Evolutionary conservation across 352 stramenopile species (phyloP), one percentile per base, ranked within the genome.

Genomic region (Thalassiosira exigua): DNA sequence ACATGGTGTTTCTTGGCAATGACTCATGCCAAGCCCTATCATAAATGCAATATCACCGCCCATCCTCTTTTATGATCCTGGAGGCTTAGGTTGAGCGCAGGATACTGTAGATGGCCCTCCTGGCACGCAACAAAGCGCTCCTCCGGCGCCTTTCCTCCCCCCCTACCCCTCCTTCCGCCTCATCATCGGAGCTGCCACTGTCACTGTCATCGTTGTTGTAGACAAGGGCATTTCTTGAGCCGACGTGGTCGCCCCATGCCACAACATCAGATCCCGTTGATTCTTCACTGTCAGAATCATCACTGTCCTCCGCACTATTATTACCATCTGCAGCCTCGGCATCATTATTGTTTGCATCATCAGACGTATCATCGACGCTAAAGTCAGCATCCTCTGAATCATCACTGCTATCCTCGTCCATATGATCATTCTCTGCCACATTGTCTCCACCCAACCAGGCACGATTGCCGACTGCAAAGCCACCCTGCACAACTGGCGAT

Each of bases 181-280:
- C n/a, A 29, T 70, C 62, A 33, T 70, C 60, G 24, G 30, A 30
- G 39, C 81, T 58, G 48, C 58, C 48, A 22, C 71, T 65, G 11
- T 82, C 74, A 5, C 70, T 64, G 21, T 76, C 70, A 59, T 87
- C 83, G 7, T 69, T 79, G 41, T 84, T 73, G 60, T 75, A 88
- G 32, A 44, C 50, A 44, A 91, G 87, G n/a, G 58, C 46, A 44
- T 66, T 67, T n/a, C 59, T 48, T 14, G 50, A 46, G 21, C 51
- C 50, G 26, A 75, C 70, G 46, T 79, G 61, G 57, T 74, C 70
- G 12, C 60, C 60, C 60, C 70, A 73, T 21, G 52, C 46, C 26
- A 41, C 52, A 32, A 33, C 57, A 30, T 48, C 52, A 21, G 70
- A 73, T 33, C 52, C 67, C 7, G 11, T 17, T 2, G 60, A 69